Evolutionary conservation across 345 rosid species (phyloP).

Genomic region (Jatropha curcas): DNA sequence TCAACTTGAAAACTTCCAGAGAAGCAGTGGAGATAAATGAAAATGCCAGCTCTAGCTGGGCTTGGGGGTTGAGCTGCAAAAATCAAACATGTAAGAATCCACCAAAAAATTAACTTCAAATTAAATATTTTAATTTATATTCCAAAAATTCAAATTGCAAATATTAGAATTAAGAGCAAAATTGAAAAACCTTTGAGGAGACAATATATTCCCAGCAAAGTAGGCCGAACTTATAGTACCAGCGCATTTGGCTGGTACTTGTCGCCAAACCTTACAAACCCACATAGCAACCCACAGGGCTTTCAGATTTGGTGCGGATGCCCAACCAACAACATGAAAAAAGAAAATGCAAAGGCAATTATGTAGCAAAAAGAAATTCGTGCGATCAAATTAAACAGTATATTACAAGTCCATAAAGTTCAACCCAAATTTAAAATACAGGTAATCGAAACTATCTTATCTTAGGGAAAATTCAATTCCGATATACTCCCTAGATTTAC

Average conservation of each 20-base stretch:
- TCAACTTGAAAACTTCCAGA: constrained; percentile 54
- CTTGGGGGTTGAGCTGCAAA: constrained; percentile 78
- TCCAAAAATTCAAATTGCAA: background rate
- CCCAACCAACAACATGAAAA: no score
- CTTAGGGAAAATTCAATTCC: background rate
- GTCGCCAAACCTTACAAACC: constrained; percentile 80
- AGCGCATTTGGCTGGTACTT: constrained; percentile 71
- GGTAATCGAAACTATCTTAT: background rate
- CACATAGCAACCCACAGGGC: background rate
- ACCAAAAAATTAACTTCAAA: background rate
- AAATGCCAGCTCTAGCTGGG: constrained; percentile 86
- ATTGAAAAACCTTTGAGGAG: constrained; percentile 59
- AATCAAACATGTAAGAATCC: background rate
- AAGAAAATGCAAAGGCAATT: background rate
- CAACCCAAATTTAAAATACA: background rate
- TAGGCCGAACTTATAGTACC: constrained; percentile 77
- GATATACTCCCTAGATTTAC: no score
- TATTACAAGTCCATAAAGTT: background rate
- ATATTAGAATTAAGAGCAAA: background rate
- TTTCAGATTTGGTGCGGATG: background rate
- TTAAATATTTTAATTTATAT: background rate
- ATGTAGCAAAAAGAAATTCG: background rate
- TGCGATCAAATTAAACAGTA: background rate
- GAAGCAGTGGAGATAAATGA: constrained; percentile 52
- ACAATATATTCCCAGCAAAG: constrained; percentile 62